A percentile compares a stretch with the other conserved stretches of the same genome.
These are phyloP conservation scores for Mycena pura DNA, from an alignment of 768 basidiomycete species.

Conservation along the genomic window DNA sequence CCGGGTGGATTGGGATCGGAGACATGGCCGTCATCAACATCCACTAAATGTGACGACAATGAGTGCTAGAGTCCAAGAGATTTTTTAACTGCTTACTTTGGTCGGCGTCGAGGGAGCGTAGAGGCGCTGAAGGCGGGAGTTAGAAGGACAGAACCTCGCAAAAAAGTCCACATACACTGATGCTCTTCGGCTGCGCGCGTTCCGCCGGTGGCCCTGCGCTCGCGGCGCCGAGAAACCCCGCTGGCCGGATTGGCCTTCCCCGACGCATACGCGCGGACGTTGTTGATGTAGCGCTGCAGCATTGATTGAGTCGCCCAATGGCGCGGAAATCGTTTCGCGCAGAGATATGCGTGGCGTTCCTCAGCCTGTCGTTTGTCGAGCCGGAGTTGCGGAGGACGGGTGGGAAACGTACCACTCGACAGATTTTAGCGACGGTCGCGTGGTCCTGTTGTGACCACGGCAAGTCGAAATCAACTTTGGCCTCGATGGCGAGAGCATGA, in stretches of 20 bases:
- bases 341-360: background rate
- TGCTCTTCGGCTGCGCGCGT: background rate
- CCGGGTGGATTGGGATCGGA: too few relatives aligned
- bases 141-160: background rate
- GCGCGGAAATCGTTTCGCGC: background rate
- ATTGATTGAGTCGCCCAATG: constrained; percentile 5
- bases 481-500: background rate
- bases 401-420: background rate
- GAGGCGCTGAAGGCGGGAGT: too few relatives aligned
- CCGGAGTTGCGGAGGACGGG: background rate
- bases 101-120: too few relatives aligned
- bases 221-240: constrained; percentile 4
- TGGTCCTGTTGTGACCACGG: background rate
- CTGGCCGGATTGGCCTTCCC: constrained; percentile 2
- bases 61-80: too few relatives aligned
- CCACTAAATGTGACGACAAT: too few relatives aligned
- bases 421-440: background rate
- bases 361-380: background rate
- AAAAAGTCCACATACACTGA: background rate
- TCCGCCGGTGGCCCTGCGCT: background rate
- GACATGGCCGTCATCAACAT: too few relatives aligned
- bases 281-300: constrained; percentile 16
- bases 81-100: too few relatives aligned
- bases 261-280: background rate
- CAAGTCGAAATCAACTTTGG: background rate